Base-by-base conservation (phyloP, 106 monocot species). In the Platanthera guangdongensis region DNA sequence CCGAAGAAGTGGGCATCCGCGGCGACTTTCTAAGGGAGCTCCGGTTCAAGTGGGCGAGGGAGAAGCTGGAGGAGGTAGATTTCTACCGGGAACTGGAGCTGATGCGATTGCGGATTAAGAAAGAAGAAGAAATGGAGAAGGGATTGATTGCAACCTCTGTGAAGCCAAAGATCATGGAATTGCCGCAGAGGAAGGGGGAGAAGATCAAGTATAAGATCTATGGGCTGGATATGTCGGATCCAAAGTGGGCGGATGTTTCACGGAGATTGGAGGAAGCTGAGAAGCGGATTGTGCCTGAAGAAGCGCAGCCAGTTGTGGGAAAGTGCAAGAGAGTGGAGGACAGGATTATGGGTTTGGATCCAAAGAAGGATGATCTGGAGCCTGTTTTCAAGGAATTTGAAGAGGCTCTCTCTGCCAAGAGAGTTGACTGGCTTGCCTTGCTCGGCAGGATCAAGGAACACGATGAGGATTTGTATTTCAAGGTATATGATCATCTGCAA, bases 11-110 rank as follows among this genome's bases (percentile, higher is more conserved):
- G 1, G 97, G 97, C 80, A 83, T 99, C 48, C 87, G 88, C 0
- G 94, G 97, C 0, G 82, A 84, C 12, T 78, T 99, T 74, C 80
- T 99, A 57, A 74, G 88, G 59, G 89, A 99, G 82, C 82, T 99
- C 55, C 80, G 97, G 65, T 94, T 94, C 80, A 99, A 99, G 75
- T 94, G 97, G 94, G 97, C 97, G 2, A 60, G 82, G 7, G 91
- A 94, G 79, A 94, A 92, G 80, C 63, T 91, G 48, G 97, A 91
- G 57, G 94, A 94, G 55, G 89, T 86, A 32, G 89, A 94, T 67
- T 91, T 88, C 74, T 85, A 87, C 72, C 65, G 85, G 1, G 72
- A 80, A 47, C 74, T 90, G 25, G 85, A 86, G 53, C 53, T 57
- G 6, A 86, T 86, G 52, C 77, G 77, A 5, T 85, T 86, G 55